Conservation (phyloP, 192 early-diverging fungal genomes). For the Oehlia diaphana region DNA sequence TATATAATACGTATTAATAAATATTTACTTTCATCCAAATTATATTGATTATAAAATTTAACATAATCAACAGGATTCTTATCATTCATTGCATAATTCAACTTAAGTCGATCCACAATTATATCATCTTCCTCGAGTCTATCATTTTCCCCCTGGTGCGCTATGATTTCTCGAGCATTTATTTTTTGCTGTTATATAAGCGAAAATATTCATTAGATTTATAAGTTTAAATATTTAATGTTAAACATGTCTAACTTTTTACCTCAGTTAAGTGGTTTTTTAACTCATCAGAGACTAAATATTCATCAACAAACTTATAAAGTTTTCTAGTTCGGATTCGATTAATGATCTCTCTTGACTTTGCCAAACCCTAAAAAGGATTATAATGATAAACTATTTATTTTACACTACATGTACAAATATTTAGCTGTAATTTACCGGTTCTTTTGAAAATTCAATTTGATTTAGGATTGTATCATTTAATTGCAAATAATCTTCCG, state of each 20-base stretch:
- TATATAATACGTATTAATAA: not conserved
- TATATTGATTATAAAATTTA: slow-evolving; percentile 59
- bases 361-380: slow-evolving; percentile 48
- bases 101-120: slow-evolving; percentile 66
- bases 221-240: not conserved
- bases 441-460: slow-evolving; percentile 62
- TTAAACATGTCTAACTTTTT: slow-evolving; percentile 19
- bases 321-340: slow-evolving; percentile 78
- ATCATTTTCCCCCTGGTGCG: slow-evolving; percentile 59
- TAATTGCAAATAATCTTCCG: slow-evolving; percentile 68
- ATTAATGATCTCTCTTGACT: slow-evolving; percentile 68
- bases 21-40: slow-evolving; percentile 13
- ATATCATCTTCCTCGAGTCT: slow-evolving; percentile 69
- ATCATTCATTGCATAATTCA: slow-evolving; percentile 85
- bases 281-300: slow-evolving; percentile 59
- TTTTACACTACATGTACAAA: not conserved
- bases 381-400: not conserved
- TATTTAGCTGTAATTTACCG: not conserved
- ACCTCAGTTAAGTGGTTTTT: slow-evolving; percentile 42
- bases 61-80: slow-evolving; percentile 85
- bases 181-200: slow-evolving; percentile 38
- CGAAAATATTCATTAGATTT: not conserved
- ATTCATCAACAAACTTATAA: slow-evolving; percentile 86
- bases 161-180: slow-evolving; percentile 60
- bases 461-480: slow-evolving; percentile 80